Base-by-base conservation (phyloP, 345 rosid species). In the Camelina hispida region DNA sequence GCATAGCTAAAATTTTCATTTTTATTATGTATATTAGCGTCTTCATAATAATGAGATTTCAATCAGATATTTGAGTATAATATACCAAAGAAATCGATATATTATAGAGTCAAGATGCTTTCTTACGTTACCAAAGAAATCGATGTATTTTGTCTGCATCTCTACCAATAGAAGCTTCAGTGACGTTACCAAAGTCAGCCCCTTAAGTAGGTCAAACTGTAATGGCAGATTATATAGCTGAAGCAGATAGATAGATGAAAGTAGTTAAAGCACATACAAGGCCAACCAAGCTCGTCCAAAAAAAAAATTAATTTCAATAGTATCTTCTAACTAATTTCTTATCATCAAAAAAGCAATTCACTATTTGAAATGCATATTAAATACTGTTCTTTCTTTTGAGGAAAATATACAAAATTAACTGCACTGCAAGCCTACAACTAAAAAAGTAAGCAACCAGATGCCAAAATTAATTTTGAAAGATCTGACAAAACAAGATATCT, bases 241-340 rank as follows among this genome's bases (percentile, higher is more conserved):
- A 28, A 28, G 30, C 30, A 4, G 30, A 28, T 34, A 34, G 37
- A 34, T 17, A 38, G 54, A 44, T 51, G 69, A 54, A 62, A 46
- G 64, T n/a, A 61, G 64, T 62, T 43, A 62, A 69, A 34, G 50
- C 79, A 52, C 60, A 59, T 48, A 74, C 10, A 34, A 68, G 40
- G 63, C 75, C 58, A 76, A 76, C 75, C 59, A 76, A 53, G 32
- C 18, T 76, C 56, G 51, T 76, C 70, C 79, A 69, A 17, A 61
- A 16, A 61, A 16, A 53, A 17, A 8, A 3, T 69, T 62, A 62
- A 69, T 64, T 30, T 47, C 76, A 70, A 5, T 20, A 20, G 22
- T 47, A 30, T 55, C 75, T 55, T 47, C 58, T 69, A 63, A 44
- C 71, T 76, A 69, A 62, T 70, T 63, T 61, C 15, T 50, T 17